These are phyloP conservation scores for Beauveria australis DNA, from an alignment of 2,329 filamentous ascomycete genomes.

Conservation along the genomic window DNA sequence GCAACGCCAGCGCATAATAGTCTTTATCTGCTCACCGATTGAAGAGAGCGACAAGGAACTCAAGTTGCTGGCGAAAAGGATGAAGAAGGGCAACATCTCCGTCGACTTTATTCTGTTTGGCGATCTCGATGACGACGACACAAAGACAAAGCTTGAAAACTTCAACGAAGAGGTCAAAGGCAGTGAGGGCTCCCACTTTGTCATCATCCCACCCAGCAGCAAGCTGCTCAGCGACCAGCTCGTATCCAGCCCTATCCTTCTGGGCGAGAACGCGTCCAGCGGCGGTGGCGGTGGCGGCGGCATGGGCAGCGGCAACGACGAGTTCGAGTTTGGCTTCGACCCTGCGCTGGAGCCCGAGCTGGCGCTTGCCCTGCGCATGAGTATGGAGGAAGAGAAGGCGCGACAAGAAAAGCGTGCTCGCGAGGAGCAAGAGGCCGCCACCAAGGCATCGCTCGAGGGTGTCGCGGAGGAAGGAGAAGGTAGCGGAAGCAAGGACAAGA, in stretches of 20 bases:
- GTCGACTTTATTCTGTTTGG: constrained; percentile 95
- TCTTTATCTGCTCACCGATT: constrained; percentile 91
- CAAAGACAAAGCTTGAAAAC: constrained; percentile 81
- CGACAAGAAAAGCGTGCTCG: constrained; percentile 79
- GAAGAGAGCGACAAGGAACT: constrained; percentile 84
- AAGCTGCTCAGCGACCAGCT: constrained; percentile 91
- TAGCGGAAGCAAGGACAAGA: constrained; percentile 41
- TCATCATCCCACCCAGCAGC: constrained; percentile 81
- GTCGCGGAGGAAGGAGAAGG: constrained; percentile 75
- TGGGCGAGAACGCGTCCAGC: constrained; percentile 62
- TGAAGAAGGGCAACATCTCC: constrained; percentile 95
- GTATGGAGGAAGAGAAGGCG: constrained; percentile 95
- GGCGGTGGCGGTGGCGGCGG: constrained; percentile 47
- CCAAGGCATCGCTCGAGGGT: constrained; percentile 68
- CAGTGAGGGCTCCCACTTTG: constrained; percentile 83
- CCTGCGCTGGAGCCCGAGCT: constrained; percentile 88
- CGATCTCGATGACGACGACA: constrained; percentile 81
- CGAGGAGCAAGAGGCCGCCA: constrained; percentile 63
- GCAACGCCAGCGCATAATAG: constrained; percentile 92
- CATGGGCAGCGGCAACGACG: constrained; percentile 55
- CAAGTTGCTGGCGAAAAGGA: constrained; percentile 85
- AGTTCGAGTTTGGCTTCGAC: constrained; percentile 72
- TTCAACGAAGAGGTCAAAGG: constrained; percentile 93
- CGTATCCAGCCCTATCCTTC: constrained; percentile 79
- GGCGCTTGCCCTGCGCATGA: constrained; percentile 90